phyloP scores from a whole-genome alignment of 116 monocot species.

The Iris pallida region DNA sequence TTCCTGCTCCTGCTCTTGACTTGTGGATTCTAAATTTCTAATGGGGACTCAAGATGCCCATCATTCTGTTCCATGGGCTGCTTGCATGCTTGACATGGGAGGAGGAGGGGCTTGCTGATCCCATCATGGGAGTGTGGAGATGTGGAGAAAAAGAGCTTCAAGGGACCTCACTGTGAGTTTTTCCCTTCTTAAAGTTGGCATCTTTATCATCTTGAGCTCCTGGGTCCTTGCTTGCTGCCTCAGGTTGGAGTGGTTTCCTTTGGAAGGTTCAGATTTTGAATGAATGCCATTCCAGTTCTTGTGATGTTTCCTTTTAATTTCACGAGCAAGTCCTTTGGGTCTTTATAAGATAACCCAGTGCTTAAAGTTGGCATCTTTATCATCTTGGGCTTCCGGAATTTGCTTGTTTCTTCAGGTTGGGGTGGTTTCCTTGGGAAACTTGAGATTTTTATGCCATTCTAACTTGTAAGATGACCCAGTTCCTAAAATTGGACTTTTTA shows the following conservation, averaged over 20 bases:
- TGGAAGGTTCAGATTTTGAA: not conserved
- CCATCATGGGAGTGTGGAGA: slow-evolving; percentile 18
- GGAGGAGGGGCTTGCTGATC: not conserved
- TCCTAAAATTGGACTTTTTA: too few species aligned
- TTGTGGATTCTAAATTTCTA: not conserved
- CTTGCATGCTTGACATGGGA: slow-evolving; percentile 25
- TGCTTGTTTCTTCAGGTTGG: too few species aligned
- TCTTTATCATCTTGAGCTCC: not conserved
- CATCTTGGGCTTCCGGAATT: not conserved
- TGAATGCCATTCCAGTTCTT: not conserved
- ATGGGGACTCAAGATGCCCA: not conserved
- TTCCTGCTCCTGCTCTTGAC: not conserved
- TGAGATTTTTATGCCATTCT: not conserved
- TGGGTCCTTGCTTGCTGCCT: too few species aligned
- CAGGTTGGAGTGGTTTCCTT: too few species aligned
- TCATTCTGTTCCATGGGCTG: slow-evolving; percentile 12
- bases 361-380: not conserved
- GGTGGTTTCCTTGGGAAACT: too few species aligned
- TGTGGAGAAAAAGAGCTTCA: slow-evolving; percentile 13
- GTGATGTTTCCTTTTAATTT: not conserved
- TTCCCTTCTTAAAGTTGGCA: not conserved
- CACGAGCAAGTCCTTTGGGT: not conserved
- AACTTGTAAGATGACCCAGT: not conserved
- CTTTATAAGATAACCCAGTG: not conserved
- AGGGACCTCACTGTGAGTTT: not conserved